These are phyloP conservation scores for Aspergillus versicolor DNA, from an alignment of 2,329 filamentous ascomycete species.

Conservation along the genomic window DNA sequence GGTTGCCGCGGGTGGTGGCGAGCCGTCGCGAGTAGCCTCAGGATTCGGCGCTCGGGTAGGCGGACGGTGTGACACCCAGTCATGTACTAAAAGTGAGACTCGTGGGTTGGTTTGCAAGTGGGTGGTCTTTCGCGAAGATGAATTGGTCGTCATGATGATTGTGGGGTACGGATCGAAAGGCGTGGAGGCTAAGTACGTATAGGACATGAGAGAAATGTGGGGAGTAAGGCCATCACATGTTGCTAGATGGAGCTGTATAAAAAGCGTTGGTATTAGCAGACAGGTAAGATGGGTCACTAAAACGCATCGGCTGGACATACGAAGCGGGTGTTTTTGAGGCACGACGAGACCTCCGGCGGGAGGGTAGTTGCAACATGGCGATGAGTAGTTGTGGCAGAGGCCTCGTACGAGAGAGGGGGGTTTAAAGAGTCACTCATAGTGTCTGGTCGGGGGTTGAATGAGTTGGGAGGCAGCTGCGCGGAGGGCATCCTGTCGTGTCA, in stretches of 20 bases:
- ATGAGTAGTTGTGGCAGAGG: slow-evolving; percentile 71
- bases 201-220: slow-evolving; percentile 97
- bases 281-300: slow-evolving; percentile 11
- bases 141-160: slow-evolving; percentile 90
- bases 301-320: slow-evolving; percentile 52
- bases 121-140: slow-evolving; percentile 67
- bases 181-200: slow-evolving; percentile 87
- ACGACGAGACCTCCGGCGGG: slow-evolving; percentile 82
- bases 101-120: slow-evolving; percentile 82
- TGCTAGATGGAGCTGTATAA: slow-evolving; percentile 80
- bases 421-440: slow-evolving; percentile 52
- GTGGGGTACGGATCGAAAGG: slow-evolving; percentile 70
- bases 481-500: not conserved
- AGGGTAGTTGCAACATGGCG: slow-evolving; percentile 68
- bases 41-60: slow-evolving; percentile 63
- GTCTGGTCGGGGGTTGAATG: not conserved
- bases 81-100: slow-evolving; percentile 93
- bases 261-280: slow-evolving; percentile 5
- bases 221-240: slow-evolving; percentile 81
- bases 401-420: slow-evolving; percentile 71
- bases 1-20: slow-evolving; percentile 60
- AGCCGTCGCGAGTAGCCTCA: slow-evolving; percentile 58
- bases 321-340: slow-evolving; percentile 91
- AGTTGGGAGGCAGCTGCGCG: not conserved
- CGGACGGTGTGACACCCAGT: slow-evolving; percentile 93